Base-by-base conservation (phyloP, 225 moss, liverwort and hornwort species). In the Takakia lepidozioides region DNA sequence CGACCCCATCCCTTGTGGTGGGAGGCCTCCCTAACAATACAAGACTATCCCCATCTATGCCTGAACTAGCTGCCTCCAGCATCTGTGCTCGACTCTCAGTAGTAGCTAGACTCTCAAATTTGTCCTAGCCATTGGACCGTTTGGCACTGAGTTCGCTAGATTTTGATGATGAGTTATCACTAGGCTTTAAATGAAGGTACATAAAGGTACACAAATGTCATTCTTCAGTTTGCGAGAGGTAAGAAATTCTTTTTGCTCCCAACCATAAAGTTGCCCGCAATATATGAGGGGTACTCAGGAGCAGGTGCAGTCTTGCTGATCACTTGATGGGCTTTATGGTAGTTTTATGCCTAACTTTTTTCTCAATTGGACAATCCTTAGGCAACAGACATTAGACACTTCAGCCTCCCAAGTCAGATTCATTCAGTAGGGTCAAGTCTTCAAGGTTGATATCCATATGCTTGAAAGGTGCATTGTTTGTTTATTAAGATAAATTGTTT, bases 151-250 rank as follows among this genome's bases (percentile, higher is more conserved):
- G 58, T 20, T 58, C 46, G 10, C 68, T 74, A 17, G 61, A 76
- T 52, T 63, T 77, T 20, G 76, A 82, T 41, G 87, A 57, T 56
- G 68, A 82, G 66, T 74, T 92, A 39, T 87, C 92, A 59, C 87
- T 87, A 60, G 87, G 65, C 46, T 87, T 80, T 68, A 92, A 92
- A 30, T 87, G 54, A 64, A 92, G 46, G 14, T n/a, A n/a, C n/a
- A n/a, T n/a, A n/a, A n/a, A n/a, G n/a, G n/a, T n/a, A n/a, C n/a
- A 87, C 87, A 63, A 76, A 92, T 9, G 87, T 87, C 92, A 92
- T 92, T n/a, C 85, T 75, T 49, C 87, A 69, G 13, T 87, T 87
- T 54, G 75, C 82, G 41, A 87, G 92, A 38, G 92, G 87, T 8
- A 92, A 66, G 55, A 85, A 92, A 40, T 85, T 92, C 65, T 92